Evolutionary conservation across 139 green algal genomes (phyloP).

Genomic region (Zygnema cylindricum): DNA sequence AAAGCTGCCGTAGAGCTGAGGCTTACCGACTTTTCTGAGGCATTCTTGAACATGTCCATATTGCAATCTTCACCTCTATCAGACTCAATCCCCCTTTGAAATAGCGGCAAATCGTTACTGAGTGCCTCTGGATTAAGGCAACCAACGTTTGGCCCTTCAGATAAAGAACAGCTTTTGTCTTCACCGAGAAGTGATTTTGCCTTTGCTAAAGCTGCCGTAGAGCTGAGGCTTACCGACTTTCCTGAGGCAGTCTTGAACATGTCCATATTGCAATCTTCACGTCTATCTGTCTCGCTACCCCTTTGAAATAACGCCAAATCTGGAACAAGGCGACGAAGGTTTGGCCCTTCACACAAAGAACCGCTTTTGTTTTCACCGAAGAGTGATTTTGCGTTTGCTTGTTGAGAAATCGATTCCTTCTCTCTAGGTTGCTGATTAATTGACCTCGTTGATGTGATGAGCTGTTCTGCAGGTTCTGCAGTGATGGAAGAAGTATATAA

Average conservation of each 20-base stretch:
- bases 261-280: not conserved
- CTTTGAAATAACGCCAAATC: no score
- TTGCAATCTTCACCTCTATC: not conserved
- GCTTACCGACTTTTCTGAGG: not conserved
- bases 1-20: not conserved
- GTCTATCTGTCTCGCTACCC: not conserved
- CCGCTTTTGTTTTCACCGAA: not conserved
- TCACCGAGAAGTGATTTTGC: not conserved
- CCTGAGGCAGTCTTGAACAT: not conserved
- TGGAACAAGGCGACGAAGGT: no score
- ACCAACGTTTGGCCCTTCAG: not conserved
- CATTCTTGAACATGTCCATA: slow-evolving; percentile 1
- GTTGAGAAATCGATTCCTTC: not conserved
- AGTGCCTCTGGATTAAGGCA: not conserved
- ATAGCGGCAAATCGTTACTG: not conserved
- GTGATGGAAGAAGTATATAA: not conserved
- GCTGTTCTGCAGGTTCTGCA: not conserved
- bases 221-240: not conserved
- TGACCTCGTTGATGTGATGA: not conserved
- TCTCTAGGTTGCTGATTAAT: not conserved
- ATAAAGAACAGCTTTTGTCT: not conserved
- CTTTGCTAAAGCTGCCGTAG: not conserved
- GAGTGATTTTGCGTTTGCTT: not conserved
- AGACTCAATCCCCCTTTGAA: not conserved
- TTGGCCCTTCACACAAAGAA: no score